A percentile compares a stretch with the other conserved stretches of the same genome.
phyloP scores from a whole-genome alignment of 768 basidiomycete genomes.

The Astraeus odoratus region DNA sequence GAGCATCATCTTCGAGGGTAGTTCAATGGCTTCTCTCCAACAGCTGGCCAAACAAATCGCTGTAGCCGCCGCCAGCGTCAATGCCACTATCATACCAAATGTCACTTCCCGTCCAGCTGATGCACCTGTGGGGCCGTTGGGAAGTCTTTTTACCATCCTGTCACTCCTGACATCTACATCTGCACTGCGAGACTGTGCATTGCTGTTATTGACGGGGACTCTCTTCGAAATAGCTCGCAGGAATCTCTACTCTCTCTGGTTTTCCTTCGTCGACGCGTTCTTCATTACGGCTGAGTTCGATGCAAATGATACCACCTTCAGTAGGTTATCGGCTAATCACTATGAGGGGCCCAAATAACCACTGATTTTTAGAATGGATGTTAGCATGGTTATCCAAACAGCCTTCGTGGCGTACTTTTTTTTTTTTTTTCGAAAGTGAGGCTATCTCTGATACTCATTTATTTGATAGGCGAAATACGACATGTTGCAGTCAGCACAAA shows the following conservation, averaged over 20 bases:
- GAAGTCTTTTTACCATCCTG: constrained; percentile 30
- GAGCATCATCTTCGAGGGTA: not conserved
- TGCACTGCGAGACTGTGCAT: constrained; percentile 56
- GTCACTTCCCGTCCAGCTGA: constrained; percentile 4
- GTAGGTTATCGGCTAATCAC: constrained; percentile 30
- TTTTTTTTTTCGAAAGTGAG: constrained; percentile 1
- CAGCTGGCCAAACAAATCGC: constrained; percentile 25
- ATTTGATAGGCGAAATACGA: constrained; percentile 31
- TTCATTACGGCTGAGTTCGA: constrained; percentile 59
- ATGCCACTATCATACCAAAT: constrained; percentile 4
- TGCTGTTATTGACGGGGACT: constrained; percentile 57
- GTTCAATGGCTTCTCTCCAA: constrained; percentile 19
- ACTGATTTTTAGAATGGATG: constrained; percentile 52
- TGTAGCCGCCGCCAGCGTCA: constrained; percentile 12
- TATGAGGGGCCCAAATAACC: not conserved
- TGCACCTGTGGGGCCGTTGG: constrained; percentile 14
- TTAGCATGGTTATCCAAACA: constrained; percentile 62
- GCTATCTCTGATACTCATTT: not conserved
- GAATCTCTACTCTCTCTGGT: constrained; percentile 35
- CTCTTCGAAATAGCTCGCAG: constrained; percentile 54
- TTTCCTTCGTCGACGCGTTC: constrained; percentile 40
- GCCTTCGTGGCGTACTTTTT: constrained; percentile 53
- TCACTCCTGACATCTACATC: constrained; percentile 44
- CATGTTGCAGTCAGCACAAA: constrained; percentile 46
- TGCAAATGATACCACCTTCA: constrained; percentile 48